Percentiles rank a stretch among this genome's conserved stretches.
Conservation (phyloP, 257 asterid species). For the Solanum medicagineum region DNA sequence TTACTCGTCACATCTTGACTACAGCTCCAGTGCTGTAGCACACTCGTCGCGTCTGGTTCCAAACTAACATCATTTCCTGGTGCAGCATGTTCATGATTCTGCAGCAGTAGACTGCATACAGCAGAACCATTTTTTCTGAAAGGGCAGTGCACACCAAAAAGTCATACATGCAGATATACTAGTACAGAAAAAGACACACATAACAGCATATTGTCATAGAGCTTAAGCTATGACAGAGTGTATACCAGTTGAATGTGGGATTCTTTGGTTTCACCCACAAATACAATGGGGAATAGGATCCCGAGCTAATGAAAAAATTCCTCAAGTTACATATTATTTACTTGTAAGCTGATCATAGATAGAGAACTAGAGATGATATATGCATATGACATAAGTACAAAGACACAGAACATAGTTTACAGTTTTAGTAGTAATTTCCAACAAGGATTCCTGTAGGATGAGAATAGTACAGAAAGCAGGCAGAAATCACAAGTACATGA, state of each 20-base stretch:
- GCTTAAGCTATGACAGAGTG: neutral
- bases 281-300: neutral
- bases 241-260: neutral
- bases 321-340: neutral
- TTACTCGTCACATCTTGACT: conserved; percentile 15
- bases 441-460: neutral
- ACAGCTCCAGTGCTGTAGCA: conserved; percentile 15
- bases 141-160: neutral
- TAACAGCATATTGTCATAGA: neutral
- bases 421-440: neutral
- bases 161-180: neutral
- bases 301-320: neutral
- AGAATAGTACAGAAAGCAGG: neutral
- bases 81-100: conserved; percentile 8
- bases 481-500: neutral
- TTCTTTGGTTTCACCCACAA: neutral
- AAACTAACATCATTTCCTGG: neutral
- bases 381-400: neutral
- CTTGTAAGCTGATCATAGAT: neutral
- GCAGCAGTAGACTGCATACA: conserved; percentile 38
- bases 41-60: neutral
- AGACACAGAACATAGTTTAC: neutral
- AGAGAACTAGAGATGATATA: neutral
- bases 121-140: conserved; percentile 65
- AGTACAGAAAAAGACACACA: neutral